Evolutionary conservation across 768 basidiomycete species (phyloP), one percentile per base, ranked within the genome.

Genomic region (Lyophyllum semitale): DNA sequence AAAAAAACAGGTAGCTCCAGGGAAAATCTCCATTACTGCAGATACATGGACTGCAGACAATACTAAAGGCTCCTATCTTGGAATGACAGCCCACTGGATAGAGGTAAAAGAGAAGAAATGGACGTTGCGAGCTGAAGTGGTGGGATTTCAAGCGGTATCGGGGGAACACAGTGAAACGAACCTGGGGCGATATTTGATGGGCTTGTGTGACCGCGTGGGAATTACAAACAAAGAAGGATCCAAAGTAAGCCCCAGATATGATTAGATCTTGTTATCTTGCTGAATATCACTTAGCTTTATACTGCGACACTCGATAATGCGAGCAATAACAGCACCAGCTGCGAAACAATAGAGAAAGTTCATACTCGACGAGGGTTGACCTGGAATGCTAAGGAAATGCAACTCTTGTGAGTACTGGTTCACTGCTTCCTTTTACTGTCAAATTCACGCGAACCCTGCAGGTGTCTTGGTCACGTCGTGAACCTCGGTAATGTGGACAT

Each of bases 381-480:
- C n/a, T n/a, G n/a, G n/a, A n/a, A n/a, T n/a, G n/a, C n/a, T n/a
- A n/a, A n/a, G n/a, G n/a, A n/a, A n/a, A n/a, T n/a, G n/a, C 27
- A 65, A 44, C 52, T 67, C n/a, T 59, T 51, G 53, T 66, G 23
- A 48, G 65, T 68, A 1, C 18, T 5, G 11, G n/a, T n/a, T n/a
- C n/a, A n/a, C n/a, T n/a, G 32, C n/a, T 35, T 32, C 33, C 47
- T 5, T 13, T 30, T n/a, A n/a, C 2, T 22, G 18, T 25, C 27
- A 5, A 30, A 30, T 55, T 17, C 25, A 4, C 32, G 22, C 40
- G 3, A 26, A 26, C 29, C 51, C 37, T 22, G 11, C 42, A 70
- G 65, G 17, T 72, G 69, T 51, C 59, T 73, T 3, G 67, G 57
- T 1, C 71, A 73, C 50, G 63, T 71, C 9, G 51, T 69, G 8